A percentile compares a stretch with the other conserved stretches of the same genome.
phyloP scores from a whole-genome alignment of 2,329 filamentous ascomycete genomes.

The Coniochaeta pulveracea region DNA sequence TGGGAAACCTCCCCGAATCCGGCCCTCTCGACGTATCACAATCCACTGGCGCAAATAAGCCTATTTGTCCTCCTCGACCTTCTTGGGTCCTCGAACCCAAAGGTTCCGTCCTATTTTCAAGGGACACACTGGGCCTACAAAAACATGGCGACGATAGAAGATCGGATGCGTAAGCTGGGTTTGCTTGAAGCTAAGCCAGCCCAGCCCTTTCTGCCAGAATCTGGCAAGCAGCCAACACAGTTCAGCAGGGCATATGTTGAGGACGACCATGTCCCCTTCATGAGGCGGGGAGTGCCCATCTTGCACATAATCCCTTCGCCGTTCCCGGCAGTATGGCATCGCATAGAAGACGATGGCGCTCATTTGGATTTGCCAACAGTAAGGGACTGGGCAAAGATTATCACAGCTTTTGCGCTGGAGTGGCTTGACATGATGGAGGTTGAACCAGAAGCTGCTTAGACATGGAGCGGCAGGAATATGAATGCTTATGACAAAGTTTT shows the following conservation, averaged over 20 bases:
- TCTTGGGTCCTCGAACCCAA: slow-evolving; percentile 58
- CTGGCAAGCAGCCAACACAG: slow-evolving; percentile 26
- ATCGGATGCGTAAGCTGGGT: slow-evolving; percentile 55
- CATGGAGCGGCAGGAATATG: too few relatives aligned
- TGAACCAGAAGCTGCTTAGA: slow-evolving; percentile 16
- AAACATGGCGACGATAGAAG: slow-evolving; percentile 62
- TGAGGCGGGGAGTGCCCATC: slow-evolving; percentile 77
- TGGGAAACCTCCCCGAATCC: slow-evolving; percentile 60
- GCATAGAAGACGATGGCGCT: slow-evolving; percentile 67
- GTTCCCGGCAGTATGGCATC: slow-evolving; percentile 84
- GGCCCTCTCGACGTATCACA: slow-evolving; percentile 58
- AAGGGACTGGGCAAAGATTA: slow-evolving; percentile 77
- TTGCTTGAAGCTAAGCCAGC: slow-evolving; percentile 46
- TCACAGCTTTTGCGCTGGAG: slow-evolving; percentile 76
- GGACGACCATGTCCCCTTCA: slow-evolving; percentile 90
- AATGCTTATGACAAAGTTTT: too few relatives aligned
- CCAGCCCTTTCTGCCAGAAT: slow-evolving; percentile 14
- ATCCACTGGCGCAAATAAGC: slow-evolving; percentile 58
- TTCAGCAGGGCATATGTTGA: slow-evolving; percentile 47
- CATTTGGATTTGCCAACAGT: slow-evolving; percentile 73
- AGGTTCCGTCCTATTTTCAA: slow-evolving; percentile 75
- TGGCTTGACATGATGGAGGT: slow-evolving; percentile 68
- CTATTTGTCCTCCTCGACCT: slow-evolving; percentile 87
- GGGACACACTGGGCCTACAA: slow-evolving; percentile 91
- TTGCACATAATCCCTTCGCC: slow-evolving; percentile 79